Conservation (phyloP, 257 asterid species). For the Vinca minor region DNA sequence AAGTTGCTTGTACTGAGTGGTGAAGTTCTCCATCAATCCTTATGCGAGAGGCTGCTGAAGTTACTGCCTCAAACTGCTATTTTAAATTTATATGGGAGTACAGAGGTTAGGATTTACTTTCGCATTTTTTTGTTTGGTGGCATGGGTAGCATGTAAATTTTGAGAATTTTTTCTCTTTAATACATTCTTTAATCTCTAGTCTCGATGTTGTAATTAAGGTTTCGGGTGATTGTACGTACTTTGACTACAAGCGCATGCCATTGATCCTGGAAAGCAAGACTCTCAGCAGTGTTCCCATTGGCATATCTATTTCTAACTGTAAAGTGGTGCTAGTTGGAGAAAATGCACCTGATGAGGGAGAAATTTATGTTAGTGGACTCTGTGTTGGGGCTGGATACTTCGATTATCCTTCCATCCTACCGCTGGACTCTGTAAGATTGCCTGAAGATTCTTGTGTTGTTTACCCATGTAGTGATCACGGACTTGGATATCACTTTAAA, state of each 20-base stretch:
- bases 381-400: slow-evolving; percentile 80
- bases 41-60: slow-evolving; percentile 56
- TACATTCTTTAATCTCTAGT: not conserved
- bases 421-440: slow-evolving; percentile 32
- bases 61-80: slow-evolving; percentile 61
- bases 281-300: slow-evolving; percentile 64
- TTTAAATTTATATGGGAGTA: slow-evolving; percentile 89
- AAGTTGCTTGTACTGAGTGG: slow-evolving; percentile 77
- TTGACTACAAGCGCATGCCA: slow-evolving; percentile 77
- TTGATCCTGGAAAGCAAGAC: slow-evolving; percentile 43
- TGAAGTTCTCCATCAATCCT: slow-evolving; percentile 56
- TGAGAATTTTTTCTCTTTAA: not conserved
- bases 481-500: slow-evolving; percentile 37
- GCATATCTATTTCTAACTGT: slow-evolving; percentile 63
- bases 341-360: slow-evolving; percentile 63
- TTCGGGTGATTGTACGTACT: slow-evolving; percentile 90
- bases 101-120: slow-evolving; percentile 58
- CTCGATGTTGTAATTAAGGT: slow-evolving; percentile 38
- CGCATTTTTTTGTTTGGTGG: not conserved
- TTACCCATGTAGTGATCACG: slow-evolving; percentile 10
- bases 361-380: slow-evolving; percentile 65
- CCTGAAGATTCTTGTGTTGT: slow-evolving; percentile 19
- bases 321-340: slow-evolving; percentile 61
- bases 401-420: slow-evolving; percentile 45
- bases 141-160: not conserved